Evolutionary conservation across 495 filamentous ascomycete genomes (phyloP).

Genomic region (Xylona heveae): DNA sequence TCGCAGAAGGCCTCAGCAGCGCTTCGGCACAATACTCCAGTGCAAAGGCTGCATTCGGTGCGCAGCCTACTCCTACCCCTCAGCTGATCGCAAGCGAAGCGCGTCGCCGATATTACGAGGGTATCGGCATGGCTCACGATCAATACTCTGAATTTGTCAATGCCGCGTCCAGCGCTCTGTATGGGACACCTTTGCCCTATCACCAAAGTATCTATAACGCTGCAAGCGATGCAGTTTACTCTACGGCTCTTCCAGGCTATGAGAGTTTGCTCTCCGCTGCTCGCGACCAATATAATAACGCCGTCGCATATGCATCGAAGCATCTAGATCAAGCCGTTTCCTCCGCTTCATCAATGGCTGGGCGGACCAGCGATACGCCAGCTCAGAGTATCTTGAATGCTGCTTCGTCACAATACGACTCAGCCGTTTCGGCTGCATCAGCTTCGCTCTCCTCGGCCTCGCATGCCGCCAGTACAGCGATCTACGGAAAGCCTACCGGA

Average conservation of each 20-base stretch:
- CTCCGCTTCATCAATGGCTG: constrained; percentile 23
- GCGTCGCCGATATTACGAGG: constrained; percentile 55
- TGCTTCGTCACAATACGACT: constrained; percentile 25
- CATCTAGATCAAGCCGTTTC: constrained; percentile 24
- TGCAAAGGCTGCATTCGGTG: constrained; percentile 33
- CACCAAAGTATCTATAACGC: constrained; percentile 13
- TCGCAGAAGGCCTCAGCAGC: constrained; percentile 37
- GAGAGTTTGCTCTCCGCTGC: constrained; percentile 23
- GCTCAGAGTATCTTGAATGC: constrained; percentile 21
- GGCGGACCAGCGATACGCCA: constrained; percentile 18
- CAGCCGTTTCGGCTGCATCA: constrained; percentile 27
- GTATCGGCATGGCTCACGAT: constrained; percentile 53
- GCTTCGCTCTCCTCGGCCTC: constrained; percentile 14
- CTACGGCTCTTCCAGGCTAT: constrained; percentile 16
- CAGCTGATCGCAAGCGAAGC: constrained; percentile 37
- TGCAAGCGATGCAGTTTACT: constrained; percentile 12
- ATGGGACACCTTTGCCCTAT: constrained; percentile 23
- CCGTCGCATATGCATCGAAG: constrained; percentile 24
- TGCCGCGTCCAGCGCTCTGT: constrained; percentile 36
- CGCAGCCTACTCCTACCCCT: constrained; percentile 30
- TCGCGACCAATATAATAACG: constrained; percentile 22
- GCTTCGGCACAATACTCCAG: constrained; percentile 44
- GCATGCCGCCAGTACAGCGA: constrained; percentile 6
- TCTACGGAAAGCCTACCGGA: constrained; percentile 24
- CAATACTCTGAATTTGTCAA: constrained; percentile 52